Conservation (phyloP, 2,329 filamentous ascomycete genomes). For the Penicillium fuscoglaucum region DNA sequence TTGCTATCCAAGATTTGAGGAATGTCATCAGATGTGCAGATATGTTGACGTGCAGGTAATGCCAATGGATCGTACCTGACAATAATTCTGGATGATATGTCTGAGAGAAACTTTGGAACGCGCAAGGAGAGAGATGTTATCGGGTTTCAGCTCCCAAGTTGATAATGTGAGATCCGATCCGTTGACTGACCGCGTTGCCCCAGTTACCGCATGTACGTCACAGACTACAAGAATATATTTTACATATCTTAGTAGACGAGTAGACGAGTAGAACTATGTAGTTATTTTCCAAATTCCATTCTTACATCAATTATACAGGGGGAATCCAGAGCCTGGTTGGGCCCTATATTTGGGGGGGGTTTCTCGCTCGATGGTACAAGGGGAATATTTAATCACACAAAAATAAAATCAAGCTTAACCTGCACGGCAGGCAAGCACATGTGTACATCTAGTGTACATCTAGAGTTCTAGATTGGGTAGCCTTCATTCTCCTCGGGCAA, state of each 20-base stretch:
- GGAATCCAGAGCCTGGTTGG: not conserved
- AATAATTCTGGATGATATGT: not conserved
- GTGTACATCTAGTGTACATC: not conserved
- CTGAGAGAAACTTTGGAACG: not conserved
- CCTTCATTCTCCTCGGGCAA: conserved; percentile 43
- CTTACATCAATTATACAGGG: conserved; percentile 8
- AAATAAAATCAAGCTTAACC: conserved; percentile 6
- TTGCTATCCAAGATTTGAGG: not conserved
- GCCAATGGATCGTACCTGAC: not conserved
- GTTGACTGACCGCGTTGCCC: conserved; percentile 14
- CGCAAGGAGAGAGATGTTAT: conserved; percentile 12
- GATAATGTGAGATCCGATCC: conserved; percentile 11
- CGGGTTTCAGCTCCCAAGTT: conserved; percentile 13
- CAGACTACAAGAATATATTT: not conserved
- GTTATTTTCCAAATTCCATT: not conserved
- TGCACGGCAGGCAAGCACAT: conserved; percentile 9
- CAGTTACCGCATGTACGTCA: conserved; percentile 12
- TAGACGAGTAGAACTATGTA: not conserved
- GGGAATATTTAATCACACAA: conserved; percentile 21
- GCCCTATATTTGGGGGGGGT: not conserved
- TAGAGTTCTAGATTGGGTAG: conserved; percentile 37
- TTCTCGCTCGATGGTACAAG: not conserved
- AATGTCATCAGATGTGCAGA: not conserved
- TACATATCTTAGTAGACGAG: not conserved
- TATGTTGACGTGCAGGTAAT: not conserved